Percentiles rank a stretch among this genome's conserved stretches.
These are phyloP conservation scores for Antitrichia curtipendula DNA, from an alignment of 225 moss, liverwort and hornwort species.

Conservation along the genomic window DNA sequence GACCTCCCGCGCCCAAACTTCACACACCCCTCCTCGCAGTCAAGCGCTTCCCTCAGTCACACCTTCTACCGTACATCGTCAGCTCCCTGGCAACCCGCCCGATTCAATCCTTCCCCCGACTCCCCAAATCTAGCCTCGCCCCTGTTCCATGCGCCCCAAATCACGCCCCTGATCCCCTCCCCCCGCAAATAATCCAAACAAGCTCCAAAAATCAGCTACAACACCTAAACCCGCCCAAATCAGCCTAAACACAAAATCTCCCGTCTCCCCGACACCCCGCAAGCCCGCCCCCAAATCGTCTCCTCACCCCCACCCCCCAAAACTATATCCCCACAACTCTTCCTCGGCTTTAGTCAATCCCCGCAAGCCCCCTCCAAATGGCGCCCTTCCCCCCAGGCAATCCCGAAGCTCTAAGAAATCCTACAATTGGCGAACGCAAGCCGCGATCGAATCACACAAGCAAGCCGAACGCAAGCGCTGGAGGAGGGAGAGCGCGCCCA, in stretches of 20 bases:
- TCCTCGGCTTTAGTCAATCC: background rate
- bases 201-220: background rate
- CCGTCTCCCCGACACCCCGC: background rate
- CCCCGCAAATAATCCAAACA: background rate
- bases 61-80: background rate
- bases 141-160: conserved; percentile 26
- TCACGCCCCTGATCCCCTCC: conserved; percentile 18
- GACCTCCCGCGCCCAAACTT: background rate
- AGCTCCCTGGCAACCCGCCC: background rate
- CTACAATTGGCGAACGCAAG: background rate
- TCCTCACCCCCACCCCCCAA: background rate
- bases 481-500: background rate
- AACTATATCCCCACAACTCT: background rate
- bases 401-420: background rate
- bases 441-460: background rate
- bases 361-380: background rate
- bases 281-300: background rate
- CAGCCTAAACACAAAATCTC: background rate
- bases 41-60: background rate
- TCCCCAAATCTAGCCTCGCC: conserved; percentile 16
- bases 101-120: conserved; percentile 5
- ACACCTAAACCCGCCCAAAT: background rate
- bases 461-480: background rate
- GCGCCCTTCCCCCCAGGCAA: background rate
- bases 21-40: background rate